These are phyloP conservation scores for Ustilago crameri DNA, from an alignment of 1,284 basidiomycete genomes.

Conservation along the genomic window DNA sequence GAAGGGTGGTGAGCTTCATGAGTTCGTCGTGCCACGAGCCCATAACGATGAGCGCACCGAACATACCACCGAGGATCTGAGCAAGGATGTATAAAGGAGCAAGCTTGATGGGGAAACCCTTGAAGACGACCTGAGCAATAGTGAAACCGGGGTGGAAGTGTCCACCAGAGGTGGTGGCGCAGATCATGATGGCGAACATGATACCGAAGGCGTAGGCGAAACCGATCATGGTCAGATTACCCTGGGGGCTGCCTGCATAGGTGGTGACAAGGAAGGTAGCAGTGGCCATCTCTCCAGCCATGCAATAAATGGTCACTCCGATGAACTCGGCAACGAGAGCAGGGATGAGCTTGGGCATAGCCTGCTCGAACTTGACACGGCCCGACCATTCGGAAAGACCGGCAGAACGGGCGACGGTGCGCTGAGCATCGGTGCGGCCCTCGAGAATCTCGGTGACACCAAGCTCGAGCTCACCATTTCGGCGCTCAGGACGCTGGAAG, in stretches of 20 bases:
- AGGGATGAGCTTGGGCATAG: slow-evolving; percentile 25
- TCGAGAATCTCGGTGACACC: slow-evolving; percentile 56
- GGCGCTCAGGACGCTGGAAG: slow-evolving; percentile 46
- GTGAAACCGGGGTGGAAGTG: slow-evolving; percentile 58
- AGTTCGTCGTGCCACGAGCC: slow-evolving; percentile 51
- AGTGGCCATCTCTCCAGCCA: slow-evolving; percentile 57
- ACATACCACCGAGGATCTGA: slow-evolving; percentile 53
- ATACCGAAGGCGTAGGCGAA: slow-evolving; percentile 58
- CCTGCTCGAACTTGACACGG: slow-evolving; percentile 28
- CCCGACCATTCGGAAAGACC: slow-evolving; percentile 41
- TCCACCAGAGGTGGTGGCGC: slow-evolving; percentile 53
- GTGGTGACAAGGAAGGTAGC: slow-evolving; percentile 49
- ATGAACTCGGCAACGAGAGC: slow-evolving; percentile 40
- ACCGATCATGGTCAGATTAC: slow-evolving; percentile 55
- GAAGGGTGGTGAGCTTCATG: slow-evolving; percentile 35
- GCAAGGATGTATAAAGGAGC: slow-evolving; percentile 55
- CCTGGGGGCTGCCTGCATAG: slow-evolving; percentile 32
- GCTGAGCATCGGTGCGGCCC: slow-evolving; percentile 41
- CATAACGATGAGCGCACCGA: slow-evolving; percentile 49
- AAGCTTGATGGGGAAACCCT: slow-evolving; percentile 56
- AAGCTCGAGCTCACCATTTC: slow-evolving; percentile 44
- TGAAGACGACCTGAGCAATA: slow-evolving; percentile 56
- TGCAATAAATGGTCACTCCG: slow-evolving; percentile 41
- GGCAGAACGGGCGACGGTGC: slow-evolving; percentile 28
- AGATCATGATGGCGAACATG: slow-evolving; percentile 54